A percentile compares a stretch with the other conserved stretches of the same genome.
Evolutionary conservation across 306 rosid genomes (phyloP).

Genomic region (Begonia peltatifolia): DNA sequence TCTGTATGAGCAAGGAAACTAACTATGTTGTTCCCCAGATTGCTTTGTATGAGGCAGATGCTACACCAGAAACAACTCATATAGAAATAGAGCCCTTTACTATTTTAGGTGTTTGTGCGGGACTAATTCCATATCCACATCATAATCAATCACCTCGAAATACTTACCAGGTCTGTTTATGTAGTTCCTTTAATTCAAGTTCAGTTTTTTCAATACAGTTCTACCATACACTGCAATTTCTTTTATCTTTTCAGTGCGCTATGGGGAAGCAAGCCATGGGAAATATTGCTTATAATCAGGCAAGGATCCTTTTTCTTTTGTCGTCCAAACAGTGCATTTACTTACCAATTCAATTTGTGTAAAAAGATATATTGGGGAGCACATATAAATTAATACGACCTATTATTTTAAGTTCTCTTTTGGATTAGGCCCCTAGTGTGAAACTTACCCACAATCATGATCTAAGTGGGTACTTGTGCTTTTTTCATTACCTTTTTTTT

Average conservation of each 20-base stretch:
- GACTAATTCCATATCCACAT: slow-evolving; percentile 94
- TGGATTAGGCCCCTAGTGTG: too few species aligned
- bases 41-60: slow-evolving; percentile 79
- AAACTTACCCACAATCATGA: too few species aligned
- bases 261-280: slow-evolving; percentile 99
- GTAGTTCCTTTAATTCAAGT: too few species aligned
- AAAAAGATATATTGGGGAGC: too few species aligned
- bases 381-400: neutral
- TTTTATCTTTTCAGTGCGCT: slow-evolving; percentile 49
- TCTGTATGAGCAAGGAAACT: slow-evolving; percentile 3
- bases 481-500: too few species aligned
- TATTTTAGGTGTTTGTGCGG: slow-evolving; percentile 79
- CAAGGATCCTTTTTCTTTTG: slow-evolving; percentile 13
- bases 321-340: too few species aligned
- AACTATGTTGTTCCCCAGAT: slow-evolving; percentile 30
- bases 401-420: neutral
- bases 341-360: too few species aligned
- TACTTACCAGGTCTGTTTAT: slow-evolving; percentile 66
- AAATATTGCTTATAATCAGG: slow-evolving; percentile 89
- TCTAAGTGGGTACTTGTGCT: too few species aligned
- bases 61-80: slow-evolving; percentile 58
- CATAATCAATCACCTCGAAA: slow-evolving; percentile 98
- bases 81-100: slow-evolving; percentile 93
- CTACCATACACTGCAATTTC: neutral
- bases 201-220: too few species aligned